phyloP scores from a whole-genome alignment of 306 rosid species.

The Castanopsis chinensis region DNA sequence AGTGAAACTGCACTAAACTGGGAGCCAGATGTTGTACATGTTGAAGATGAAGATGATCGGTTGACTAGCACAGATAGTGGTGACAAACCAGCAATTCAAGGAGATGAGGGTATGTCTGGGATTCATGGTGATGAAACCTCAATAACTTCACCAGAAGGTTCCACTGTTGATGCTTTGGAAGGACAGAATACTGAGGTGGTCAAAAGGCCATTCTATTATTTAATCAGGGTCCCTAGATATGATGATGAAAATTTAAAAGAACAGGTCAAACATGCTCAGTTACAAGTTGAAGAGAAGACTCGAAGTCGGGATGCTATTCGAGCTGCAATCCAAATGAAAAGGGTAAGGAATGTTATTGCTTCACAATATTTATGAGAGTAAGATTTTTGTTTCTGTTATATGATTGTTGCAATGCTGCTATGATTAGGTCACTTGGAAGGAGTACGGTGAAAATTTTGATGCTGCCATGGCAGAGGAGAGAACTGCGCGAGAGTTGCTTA shows the following conservation, averaged over 20 bases:
- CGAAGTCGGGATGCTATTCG: conserved; percentile 53
- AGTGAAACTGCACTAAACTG: conserved; percentile 15
- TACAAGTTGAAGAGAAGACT: conserved; percentile 59
- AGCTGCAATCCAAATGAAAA: conserved; percentile 46
- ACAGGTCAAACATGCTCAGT: conserved; percentile 45
- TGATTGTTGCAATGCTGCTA: conserved; percentile 27
- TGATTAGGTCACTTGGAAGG: conserved; percentile 55
- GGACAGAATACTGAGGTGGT: conserved; percentile 53
- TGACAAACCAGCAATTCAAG: conserved; percentile 8
- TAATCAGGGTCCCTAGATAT: conserved; percentile 61
- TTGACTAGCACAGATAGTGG: conserved; percentile 6
- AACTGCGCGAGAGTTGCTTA: conserved; percentile 56
- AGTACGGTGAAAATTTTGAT: conserved; percentile 38
- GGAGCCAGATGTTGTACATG: conserved; percentile 16
- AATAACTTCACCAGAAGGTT: conserved; percentile 32
- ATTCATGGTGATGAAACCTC: conserved; percentile 30
- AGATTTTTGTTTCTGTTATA: conserved; percentile 8
- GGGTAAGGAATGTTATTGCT: conserved; percentile 38
- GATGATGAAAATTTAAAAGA: conserved; percentile 64
- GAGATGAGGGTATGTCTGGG: conserved; percentile 19
- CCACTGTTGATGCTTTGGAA: conserved; percentile 36
- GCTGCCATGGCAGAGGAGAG: conserved; percentile 51
- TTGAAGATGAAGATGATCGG: not conserved
- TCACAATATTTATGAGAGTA: conserved; percentile 2
- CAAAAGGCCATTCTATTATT: conserved; percentile 58